Conservation (phyloP, 78 protist species). For the Guillardia theta region DNA sequence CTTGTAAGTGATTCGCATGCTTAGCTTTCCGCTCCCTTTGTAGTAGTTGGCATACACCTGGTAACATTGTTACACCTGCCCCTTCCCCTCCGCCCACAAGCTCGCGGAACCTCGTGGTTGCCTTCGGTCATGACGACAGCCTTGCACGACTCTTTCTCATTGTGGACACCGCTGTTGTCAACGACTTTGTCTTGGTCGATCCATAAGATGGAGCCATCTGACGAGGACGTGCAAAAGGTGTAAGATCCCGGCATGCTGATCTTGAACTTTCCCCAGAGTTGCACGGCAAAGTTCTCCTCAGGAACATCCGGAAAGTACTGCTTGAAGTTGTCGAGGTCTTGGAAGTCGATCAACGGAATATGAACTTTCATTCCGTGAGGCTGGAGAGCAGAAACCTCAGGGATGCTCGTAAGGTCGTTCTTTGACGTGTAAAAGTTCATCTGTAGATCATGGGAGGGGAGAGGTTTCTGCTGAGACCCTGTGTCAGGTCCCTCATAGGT, state of each 20-base stretch:
- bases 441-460: not conserved
- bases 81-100: too few relatives aligned
- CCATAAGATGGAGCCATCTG: not conserved
- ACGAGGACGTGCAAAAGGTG: not conserved
- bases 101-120: not conserved
- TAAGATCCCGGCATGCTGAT: not conserved
- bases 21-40: not conserved
- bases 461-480: not conserved
- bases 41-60: too few relatives aligned
- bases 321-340: not conserved
- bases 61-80: too few relatives aligned
- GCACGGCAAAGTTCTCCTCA: not conserved
- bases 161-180: constrained; percentile 7
- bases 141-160: not conserved
- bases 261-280: not conserved
- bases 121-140: not conserved
- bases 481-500: not conserved
- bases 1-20: not conserved
- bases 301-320: not conserved
- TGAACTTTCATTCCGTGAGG: not conserved
- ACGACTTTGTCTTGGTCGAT: not conserved
- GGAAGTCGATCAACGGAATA: not conserved
- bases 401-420: not conserved
- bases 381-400: not conserved
- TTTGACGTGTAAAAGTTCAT: not conserved